Conservation (phyloP, 192 early-diverging fungal species). For the Umbelopsis isabellina region DNA sequence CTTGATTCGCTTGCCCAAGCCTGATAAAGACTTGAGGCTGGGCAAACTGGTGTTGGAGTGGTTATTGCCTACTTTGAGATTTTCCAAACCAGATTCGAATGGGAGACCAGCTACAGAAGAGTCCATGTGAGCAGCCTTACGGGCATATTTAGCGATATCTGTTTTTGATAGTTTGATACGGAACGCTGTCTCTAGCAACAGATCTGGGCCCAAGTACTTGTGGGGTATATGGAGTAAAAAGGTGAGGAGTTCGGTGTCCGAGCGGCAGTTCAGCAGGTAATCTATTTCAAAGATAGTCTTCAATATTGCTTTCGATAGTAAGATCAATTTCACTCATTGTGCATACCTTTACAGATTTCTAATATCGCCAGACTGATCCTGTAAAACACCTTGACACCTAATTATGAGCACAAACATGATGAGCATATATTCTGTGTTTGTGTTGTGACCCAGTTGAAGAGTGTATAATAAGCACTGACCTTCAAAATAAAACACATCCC, state of each 20-base stretch:
- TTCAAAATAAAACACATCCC: constrained; percentile 91
- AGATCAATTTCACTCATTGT: too few relatives aligned
- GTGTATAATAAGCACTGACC: constrained; percentile 34
- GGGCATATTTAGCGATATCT: constrained; percentile 53
- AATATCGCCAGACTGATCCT: constrained; percentile 80
- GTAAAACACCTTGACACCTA: constrained; percentile 83
- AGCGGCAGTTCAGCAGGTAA: constrained; percentile 76
- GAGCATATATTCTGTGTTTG: not conserved
- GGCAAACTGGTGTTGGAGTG: not conserved
- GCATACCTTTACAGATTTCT: constrained; percentile 46
- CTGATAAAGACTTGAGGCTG: constrained; percentile 1
- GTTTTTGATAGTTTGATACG: constrained; percentile 68
- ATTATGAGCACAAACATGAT: not conserved
- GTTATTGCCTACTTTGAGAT: constrained; percentile 32
- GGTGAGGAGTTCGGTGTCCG: constrained; percentile 71
- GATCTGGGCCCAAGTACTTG: constrained; percentile 60
- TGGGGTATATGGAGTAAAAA: constrained; percentile 84
- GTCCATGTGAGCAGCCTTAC: constrained; percentile 29
- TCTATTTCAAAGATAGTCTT: constrained; percentile 30
- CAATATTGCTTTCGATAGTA: too few relatives aligned
- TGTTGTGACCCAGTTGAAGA: too few relatives aligned
- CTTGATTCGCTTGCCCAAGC: constrained; percentile 8
- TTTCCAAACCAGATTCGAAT: constrained; percentile 37
- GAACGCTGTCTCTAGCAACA: constrained; percentile 69
- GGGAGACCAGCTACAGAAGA: constrained; percentile 32